phyloP scores from a whole-genome alignment of 257 asterid species.

The Striga asiatica region DNA sequence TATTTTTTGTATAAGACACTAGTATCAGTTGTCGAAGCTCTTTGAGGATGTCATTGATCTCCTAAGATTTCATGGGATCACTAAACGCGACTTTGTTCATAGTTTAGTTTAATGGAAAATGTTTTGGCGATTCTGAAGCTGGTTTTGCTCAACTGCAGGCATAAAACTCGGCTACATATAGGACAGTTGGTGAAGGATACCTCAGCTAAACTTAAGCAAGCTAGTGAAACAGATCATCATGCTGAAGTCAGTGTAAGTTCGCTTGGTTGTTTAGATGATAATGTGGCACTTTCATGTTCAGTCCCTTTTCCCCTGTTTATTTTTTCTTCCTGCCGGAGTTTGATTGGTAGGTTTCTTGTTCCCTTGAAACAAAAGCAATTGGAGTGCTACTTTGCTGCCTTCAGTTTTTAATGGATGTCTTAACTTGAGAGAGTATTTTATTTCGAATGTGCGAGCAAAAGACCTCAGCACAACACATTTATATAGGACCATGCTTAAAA shows the following conservation, averaged over 20 bases:
- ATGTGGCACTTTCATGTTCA: background rate
- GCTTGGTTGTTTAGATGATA: constrained; percentile 6
- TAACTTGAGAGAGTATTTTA: too few relatives aligned
- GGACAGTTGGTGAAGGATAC: constrained; percentile 91
- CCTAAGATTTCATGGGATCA: background rate
- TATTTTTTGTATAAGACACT: background rate
- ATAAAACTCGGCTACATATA: constrained; percentile 73
- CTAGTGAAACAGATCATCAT: constrained; percentile 74
- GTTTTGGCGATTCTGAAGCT: constrained; percentile 8
- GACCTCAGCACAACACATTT: too few relatives aligned
- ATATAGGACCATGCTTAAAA: too few relatives aligned
- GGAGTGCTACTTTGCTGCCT: background rate
- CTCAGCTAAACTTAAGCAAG: constrained; percentile 90
- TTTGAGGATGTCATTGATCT: background rate
- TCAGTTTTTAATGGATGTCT: background rate
- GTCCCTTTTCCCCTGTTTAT: too few relatives aligned
- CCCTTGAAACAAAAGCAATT: background rate
- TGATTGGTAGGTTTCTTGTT: too few relatives aligned
- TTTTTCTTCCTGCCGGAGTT: background rate
- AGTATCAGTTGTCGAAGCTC: background rate
- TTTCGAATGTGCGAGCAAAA: too few relatives aligned
- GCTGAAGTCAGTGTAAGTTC: constrained; percentile 65
- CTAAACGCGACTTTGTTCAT: background rate
- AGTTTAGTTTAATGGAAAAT: too few relatives aligned
- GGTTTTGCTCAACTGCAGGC: constrained; percentile 37